Evolutionary conservation across 352 stramenopile genomes (phyloP).

Genomic region (Phytophthora europaea): DNA sequence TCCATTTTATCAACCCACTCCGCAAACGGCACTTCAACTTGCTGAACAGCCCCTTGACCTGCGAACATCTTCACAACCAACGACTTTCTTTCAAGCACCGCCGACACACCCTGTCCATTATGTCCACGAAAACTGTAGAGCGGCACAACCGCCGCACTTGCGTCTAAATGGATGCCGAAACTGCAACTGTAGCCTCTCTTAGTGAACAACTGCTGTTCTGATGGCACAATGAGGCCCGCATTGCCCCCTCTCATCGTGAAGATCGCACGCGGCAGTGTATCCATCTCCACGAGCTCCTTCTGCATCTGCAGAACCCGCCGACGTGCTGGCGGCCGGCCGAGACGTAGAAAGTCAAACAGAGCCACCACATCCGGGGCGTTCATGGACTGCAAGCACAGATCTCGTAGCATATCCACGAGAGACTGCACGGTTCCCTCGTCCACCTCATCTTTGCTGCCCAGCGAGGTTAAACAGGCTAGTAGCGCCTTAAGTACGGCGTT

Average conservation of each 20-base stretch:
- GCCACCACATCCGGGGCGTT: constrained; percentile 64
- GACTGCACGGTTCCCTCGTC: constrained; percentile 38
- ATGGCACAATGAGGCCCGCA: constrained; percentile 71
- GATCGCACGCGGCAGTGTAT: constrained; percentile 68
- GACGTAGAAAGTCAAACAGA: constrained; percentile 81
- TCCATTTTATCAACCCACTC: constrained; percentile 63
- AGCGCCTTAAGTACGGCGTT: constrained; percentile 65
- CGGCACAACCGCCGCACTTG: constrained; percentile 41
- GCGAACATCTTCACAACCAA: constrained; percentile 70
- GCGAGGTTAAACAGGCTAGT: constrained; percentile 47
- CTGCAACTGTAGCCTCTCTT: constrained; percentile 86
- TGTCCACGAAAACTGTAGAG: constrained; percentile 84
- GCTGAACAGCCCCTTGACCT: constrained; percentile 49
- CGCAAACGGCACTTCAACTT: constrained; percentile 70
- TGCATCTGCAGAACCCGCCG: constrained; percentile 71
- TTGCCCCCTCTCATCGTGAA: constrained; percentile 77
- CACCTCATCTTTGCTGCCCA: constrained; percentile 45
- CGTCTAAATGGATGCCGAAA: constrained; percentile 65
- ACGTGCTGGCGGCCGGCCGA: constrained; percentile 53
- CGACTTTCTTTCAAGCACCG: constrained; percentile 56
- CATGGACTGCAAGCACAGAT: constrained; percentile 69
- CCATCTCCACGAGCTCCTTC: constrained; percentile 57
- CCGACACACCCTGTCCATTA: constrained; percentile 79
- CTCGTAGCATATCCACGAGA: constrained; percentile 58
- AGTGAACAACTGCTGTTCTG: constrained; percentile 63